phyloP scores from a whole-genome alignment of 768 basidiomycete genomes.

The Russula sp. region DNA sequence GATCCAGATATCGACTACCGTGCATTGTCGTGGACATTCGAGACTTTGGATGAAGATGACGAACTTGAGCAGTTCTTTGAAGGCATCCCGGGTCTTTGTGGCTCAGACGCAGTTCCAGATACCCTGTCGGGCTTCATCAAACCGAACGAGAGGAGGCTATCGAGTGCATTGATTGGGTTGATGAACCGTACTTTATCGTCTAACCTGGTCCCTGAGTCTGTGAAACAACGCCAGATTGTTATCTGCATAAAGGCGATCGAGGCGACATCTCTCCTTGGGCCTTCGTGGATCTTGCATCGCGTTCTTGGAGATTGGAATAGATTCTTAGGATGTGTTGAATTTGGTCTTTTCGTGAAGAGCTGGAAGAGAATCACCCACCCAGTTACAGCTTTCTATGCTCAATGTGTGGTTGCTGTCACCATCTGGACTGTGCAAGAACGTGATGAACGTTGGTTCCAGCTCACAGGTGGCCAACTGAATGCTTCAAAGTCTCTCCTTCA shows the following conservation, averaged over 20 bases:
- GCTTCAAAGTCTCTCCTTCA: background rate
- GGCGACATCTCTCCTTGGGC: background rate
- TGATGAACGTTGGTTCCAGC: background rate
- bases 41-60: background rate
- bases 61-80: constrained; percentile 10
- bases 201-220: background rate
- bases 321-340: background rate
- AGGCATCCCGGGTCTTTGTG: background rate
- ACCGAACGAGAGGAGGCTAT: background rate
- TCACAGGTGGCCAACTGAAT: background rate
- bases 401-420: background rate
- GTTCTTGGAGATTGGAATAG: background rate
- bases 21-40: constrained; percentile 1
- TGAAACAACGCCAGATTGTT: background rate
- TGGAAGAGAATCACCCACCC: background rate
- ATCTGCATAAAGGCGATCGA: background rate
- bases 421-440: background rate
- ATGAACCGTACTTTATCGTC: constrained; percentile 5
- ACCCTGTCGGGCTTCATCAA: background rate
- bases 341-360: background rate
- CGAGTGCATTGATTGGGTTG: background rate
- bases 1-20: background rate
- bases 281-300: background rate
- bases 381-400: background rate
- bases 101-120: background rate